Evolutionary conservation across 805 yeast genomes (phyloP).

Genomic region (Myxozyma mucilagina): DNA sequence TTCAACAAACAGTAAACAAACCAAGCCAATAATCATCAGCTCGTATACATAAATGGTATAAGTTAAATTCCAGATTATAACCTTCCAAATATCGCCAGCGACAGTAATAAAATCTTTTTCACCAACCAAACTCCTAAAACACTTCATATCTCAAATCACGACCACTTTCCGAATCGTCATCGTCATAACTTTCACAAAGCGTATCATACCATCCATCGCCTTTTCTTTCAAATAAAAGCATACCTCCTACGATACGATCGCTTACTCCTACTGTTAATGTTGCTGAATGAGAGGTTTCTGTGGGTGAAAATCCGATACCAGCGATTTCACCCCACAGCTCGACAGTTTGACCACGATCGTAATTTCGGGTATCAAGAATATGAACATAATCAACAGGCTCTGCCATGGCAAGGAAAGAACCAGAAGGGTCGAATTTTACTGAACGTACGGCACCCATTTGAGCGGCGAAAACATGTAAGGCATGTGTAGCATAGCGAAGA

Average conservation of each 20-base stretch:
- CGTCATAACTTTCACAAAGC: background rate
- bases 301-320: slow-evolving; percentile 49
- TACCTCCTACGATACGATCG: slow-evolving; percentile 60
- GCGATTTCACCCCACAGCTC: slow-evolving; percentile 60
- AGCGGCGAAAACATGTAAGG: slow-evolving; percentile 42
- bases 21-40: no score
- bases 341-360: slow-evolving; percentile 47
- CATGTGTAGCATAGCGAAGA: slow-evolving; percentile 40
- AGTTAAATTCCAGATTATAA: no score
- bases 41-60: no score
- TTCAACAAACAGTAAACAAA: no score
- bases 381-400: slow-evolving; percentile 63
- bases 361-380: slow-evolving; percentile 43
- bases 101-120: no score
- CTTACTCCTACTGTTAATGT: slow-evolving; percentile 53
- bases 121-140: no score
- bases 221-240: slow-evolving; percentile 47
- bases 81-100: no score
- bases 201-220: background rate
- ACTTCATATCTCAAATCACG: background rate
- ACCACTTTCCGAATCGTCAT: background rate
- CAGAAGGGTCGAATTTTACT: slow-evolving; percentile 50
- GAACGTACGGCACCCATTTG: slow-evolving; percentile 53
- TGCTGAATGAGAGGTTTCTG: slow-evolving; percentile 1
- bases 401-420: slow-evolving; percentile 54